Evolutionary conservation across 306 rosid genomes (phyloP).

Genomic region (Vigna trinervia): DNA sequence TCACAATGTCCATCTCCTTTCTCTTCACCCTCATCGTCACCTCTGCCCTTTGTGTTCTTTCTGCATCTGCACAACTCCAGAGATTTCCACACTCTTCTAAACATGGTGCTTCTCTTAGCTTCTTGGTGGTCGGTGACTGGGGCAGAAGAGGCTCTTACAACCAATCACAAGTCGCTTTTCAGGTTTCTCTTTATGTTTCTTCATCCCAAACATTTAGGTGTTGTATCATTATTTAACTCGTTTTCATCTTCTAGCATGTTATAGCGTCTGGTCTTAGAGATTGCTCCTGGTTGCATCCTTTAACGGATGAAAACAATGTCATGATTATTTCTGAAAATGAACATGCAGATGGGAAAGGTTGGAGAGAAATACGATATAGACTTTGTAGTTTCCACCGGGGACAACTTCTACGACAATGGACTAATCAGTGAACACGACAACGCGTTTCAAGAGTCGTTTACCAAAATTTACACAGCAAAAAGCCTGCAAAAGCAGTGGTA

Average conservation of each 20-base stretch:
- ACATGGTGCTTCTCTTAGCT: slow-evolving; percentile 55
- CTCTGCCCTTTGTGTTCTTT: slow-evolving; percentile 40
- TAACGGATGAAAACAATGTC: not conserved
- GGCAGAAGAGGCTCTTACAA: slow-evolving; percentile 64
- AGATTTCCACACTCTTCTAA: slow-evolving; percentile 50
- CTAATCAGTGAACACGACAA: slow-evolving; percentile 44
- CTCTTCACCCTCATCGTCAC: slow-evolving; percentile 37
- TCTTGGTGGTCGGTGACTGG: slow-evolving; percentile 69
- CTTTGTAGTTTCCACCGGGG: slow-evolving; percentile 64
- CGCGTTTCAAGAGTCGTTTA: slow-evolving; percentile 59
- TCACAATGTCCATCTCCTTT: slow-evolving; percentile 15
- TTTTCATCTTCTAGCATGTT: not conserved
- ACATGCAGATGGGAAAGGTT: slow-evolving; percentile 55
- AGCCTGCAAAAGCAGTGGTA: slow-evolving; percentile 65
- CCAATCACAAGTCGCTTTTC: slow-evolving; percentile 59
- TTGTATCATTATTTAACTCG: not conserved
- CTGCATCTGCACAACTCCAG: slow-evolving; percentile 52
- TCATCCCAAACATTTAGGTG: not conserved
- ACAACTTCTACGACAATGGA: slow-evolving; percentile 69
- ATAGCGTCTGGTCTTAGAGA: not conserved
- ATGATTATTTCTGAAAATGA: not conserved
- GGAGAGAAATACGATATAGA: slow-evolving; percentile 62
- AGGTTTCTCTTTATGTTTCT: slow-evolving; percentile 44
- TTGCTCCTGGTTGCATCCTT: not conserved
- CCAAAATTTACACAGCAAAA: slow-evolving; percentile 53